Percentiles rank a stretch among this genome's conserved stretches.
Evolutionary conservation across 129 eudicot genomes (phyloP).

Genomic region (Rutidosis leptorrhynchoides): DNA sequence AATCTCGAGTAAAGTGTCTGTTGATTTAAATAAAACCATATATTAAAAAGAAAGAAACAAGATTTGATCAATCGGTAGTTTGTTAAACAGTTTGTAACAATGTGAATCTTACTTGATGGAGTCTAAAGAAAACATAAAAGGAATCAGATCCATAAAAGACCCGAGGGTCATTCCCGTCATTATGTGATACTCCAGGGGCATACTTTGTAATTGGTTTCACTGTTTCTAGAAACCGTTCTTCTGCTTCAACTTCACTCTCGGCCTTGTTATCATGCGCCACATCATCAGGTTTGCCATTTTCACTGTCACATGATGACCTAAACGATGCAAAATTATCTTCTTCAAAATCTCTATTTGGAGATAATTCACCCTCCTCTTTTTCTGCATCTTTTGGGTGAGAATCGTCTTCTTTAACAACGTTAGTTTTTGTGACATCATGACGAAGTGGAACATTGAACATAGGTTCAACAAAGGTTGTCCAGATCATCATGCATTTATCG

Average conservation of each 20-base stretch:
- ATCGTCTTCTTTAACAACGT: conserved; percentile 37
- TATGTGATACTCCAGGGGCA: conserved; percentile 34
- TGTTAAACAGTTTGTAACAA: conserved; percentile 9
- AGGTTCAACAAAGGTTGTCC: conserved; percentile 87
- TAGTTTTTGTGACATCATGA: conserved; percentile 41
- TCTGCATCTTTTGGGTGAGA: conserved; percentile 35
- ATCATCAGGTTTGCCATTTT: conserved; percentile 54
- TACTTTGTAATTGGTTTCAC: conserved; percentile 62
- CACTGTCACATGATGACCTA: conserved; percentile 59
- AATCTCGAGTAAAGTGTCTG: conserved; percentile 82
- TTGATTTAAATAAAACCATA: conserved; percentile 15
- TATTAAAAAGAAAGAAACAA: neutral
- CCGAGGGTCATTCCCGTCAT: conserved; percentile 34
- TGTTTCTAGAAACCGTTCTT: conserved; percentile 49
- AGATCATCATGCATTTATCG: conserved; percentile 72
- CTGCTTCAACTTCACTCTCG: conserved; percentile 87
- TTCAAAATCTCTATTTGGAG: conserved; percentile 61
- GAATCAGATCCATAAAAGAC: conserved; percentile 85
- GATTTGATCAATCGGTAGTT: neutral
- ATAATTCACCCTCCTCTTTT: conserved; percentile 87
- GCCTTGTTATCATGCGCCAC: conserved; percentile 53
- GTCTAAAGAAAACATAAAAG: conserved; percentile 82
- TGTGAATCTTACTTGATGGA: conserved; percentile 66
- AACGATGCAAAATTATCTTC: conserved; percentile 49
- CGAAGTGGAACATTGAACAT: conserved; percentile 62